These are phyloP conservation scores for Draba incana DNA, from an alignment of 345 rosid genomes.

Conservation along the genomic window DNA sequence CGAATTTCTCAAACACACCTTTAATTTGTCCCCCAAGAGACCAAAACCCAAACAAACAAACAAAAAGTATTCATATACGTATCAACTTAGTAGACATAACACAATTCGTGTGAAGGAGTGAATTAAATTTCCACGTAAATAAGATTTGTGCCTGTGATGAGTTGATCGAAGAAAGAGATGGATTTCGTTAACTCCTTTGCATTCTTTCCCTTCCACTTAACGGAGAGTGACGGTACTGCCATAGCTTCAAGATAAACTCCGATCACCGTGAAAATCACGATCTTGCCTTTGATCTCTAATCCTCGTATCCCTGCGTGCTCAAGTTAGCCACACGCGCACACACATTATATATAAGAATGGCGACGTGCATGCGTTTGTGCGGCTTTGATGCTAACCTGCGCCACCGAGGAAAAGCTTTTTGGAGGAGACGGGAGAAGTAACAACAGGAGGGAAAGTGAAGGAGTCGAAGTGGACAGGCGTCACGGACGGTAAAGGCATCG, in stretches of 20 bases:
- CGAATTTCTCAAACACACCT: slow-evolving; percentile 65
- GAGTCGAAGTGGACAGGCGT: slow-evolving; percentile 49
- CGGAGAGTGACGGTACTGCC: slow-evolving; percentile 53
- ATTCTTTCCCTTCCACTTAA: slow-evolving; percentile 72
- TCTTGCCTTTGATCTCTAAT: slow-evolving; percentile 65
- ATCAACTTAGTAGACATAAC: not conserved
- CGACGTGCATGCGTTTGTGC: not conserved
- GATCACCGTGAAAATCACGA: slow-evolving; percentile 72
- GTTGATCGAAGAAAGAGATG: slow-evolving; percentile 62
- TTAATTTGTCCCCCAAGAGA: not conserved
- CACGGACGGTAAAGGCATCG: slow-evolving; percentile 34
- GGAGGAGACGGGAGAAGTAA: slow-evolving; percentile 61
- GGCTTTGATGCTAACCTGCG: slow-evolving; percentile 49
- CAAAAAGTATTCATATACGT: not conserved
- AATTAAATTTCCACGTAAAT: not conserved
- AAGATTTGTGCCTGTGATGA: slow-evolving; percentile 59
- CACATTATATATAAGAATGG: not conserved
- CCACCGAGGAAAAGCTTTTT: slow-evolving; percentile 69
- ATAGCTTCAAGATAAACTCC: slow-evolving; percentile 66
- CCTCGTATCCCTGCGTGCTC: slow-evolving; percentile 62
- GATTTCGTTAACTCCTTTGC: slow-evolving; percentile 56
- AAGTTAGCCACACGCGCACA: not conserved
- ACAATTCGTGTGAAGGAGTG: slow-evolving; percentile 16
- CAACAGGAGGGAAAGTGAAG: slow-evolving; percentile 52
- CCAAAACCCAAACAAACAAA: too few relatives aligned